Base-by-base conservation (phyloP, 2,329 filamentous ascomycete species). In the Triangularia verruculosa region DNA sequence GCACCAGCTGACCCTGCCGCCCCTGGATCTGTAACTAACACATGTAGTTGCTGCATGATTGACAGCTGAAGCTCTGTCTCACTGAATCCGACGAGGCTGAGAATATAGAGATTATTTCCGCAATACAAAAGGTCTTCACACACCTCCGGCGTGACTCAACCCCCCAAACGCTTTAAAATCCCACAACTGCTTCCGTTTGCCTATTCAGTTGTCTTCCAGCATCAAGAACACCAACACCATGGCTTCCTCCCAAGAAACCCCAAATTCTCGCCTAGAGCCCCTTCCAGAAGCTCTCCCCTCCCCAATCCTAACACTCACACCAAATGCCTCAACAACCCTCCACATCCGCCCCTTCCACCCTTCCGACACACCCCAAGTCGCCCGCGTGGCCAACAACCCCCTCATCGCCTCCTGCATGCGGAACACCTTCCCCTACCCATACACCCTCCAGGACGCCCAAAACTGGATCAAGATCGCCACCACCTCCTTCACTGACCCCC, bases 341-440 rank as follows among this genome's bases (percentile, higher is more conserved):
- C 71, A 78, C 61, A 72, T 84, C 61, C 79, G 82, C 6, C 77
- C 77, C 28, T 79, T 73, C 63, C 65, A 71, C 25, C 64, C 63
- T 4, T 70, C 73, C 1, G 83, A 85, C 66, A 78, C 77, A 4
- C 65, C 70, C 3, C 65, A 71, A 20, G 57, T 79, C 32, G 68
- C 76, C 4, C 61, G 61, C 3, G 74, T 72, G 0, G 79, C 73
- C 61, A 76, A 83, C 72, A 74, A 79, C 64, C 70, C 71, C 9
- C 66, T 75, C 20, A 71, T 84, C 3, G 67, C 72, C 1, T 64
- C 61, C 11, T 75, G 72, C 67, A 75, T 85, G 75, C 77, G 78
- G 62, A 73, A 81, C 68, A 66, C 72, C 47, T 84, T 83, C 62
- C 80, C 81, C 2, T 69, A 67, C 9, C 82, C 82, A 0, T 84